phyloP scores from a whole-genome alignment of 257 asterid genomes.

The Solanum chaucha region DNA sequence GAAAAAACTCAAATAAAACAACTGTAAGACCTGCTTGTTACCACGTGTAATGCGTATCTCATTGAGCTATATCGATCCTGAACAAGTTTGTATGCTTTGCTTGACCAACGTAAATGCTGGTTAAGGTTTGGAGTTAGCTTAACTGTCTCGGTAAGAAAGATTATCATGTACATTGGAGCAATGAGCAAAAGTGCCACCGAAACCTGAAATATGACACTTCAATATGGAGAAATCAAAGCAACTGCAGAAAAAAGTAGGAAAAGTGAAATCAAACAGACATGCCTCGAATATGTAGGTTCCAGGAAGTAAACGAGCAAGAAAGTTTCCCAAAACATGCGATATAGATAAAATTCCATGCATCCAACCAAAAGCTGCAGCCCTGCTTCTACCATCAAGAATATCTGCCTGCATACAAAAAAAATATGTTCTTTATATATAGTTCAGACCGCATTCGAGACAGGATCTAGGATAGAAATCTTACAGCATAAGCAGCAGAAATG shows the following conservation, averaged over 20 bases:
- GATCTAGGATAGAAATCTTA: slow-evolving; percentile 20
- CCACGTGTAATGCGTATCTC: slow-evolving; percentile 73
- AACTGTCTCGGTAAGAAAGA: slow-evolving; percentile 66
- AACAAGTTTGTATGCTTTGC: slow-evolving; percentile 37
- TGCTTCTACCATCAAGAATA: slow-evolving; percentile 44
- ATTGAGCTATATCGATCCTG: slow-evolving; percentile 57
- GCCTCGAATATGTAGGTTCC: slow-evolving; percentile 60
- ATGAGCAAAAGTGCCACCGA: slow-evolving; percentile 53
- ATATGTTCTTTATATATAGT: not conserved
- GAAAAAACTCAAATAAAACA: not conserved
- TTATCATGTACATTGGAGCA: slow-evolving; percentile 54
- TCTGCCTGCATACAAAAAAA: slow-evolving; percentile 50
- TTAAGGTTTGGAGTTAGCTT: slow-evolving; percentile 18
- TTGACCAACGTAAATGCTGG: slow-evolving; percentile 23
- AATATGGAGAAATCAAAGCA: not conserved
- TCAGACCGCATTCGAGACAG: not conserved
- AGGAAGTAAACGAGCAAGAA: slow-evolving; percentile 77
- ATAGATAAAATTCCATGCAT: slow-evolving; percentile 79
- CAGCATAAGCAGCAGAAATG: slow-evolving; percentile 83
- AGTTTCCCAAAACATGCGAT: slow-evolving; percentile 80
- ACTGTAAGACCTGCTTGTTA: slow-evolving; percentile 41
- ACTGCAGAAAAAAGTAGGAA: not conserved
- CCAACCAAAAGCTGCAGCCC: slow-evolving; percentile 84
- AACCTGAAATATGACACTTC: slow-evolving; percentile 41
- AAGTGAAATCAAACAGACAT: slow-evolving; percentile 6